Evolutionary conservation across 805 yeast species (phyloP).

Genomic region (Saccharomyces jurei): DNA sequence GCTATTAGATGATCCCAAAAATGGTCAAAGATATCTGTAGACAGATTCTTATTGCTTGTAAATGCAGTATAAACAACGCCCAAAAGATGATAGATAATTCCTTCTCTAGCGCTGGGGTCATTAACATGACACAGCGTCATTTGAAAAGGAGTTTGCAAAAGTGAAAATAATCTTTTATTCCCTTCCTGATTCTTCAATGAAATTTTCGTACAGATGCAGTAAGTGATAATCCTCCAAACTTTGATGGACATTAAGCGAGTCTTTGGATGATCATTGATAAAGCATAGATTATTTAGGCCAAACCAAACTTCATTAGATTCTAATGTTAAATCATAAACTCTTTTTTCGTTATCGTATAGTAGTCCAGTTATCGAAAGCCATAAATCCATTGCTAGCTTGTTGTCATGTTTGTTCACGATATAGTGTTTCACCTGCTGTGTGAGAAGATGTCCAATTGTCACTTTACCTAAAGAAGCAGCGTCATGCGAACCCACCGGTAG

Average conservation of each 20-base stretch:
- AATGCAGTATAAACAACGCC: slow-evolving; percentile 14
- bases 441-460: slow-evolving; percentile 15
- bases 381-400: slow-evolving; percentile 23
- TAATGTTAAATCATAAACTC: slow-evolving; percentile 4
- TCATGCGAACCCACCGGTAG: background rate
- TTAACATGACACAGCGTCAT: slow-evolving; percentile 2
- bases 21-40: slow-evolving; percentile 2
- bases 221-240: slow-evolving; percentile 24
- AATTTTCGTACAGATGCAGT: slow-evolving; percentile 11
- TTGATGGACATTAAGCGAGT: slow-evolving; percentile 17
- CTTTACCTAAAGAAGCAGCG: background rate
- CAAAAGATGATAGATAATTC: slow-evolving; percentile 13
- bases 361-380: slow-evolving; percentile 26
- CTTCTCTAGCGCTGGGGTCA: slow-evolving; percentile 8
- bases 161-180: background rate
- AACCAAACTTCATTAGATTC: slow-evolving; percentile 15
- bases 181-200: background rate
- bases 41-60: slow-evolving; percentile 1
- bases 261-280: slow-evolving; percentile 5
- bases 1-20: slow-evolving; percentile 12
- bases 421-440: slow-evolving; percentile 12
- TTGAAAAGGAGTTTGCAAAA: slow-evolving; percentile 14
- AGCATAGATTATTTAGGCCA: slow-evolving; percentile 12
- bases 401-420: slow-evolving; percentile 12
- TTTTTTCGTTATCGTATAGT: slow-evolving; percentile 13